Evolutionary conservation across 176 grass and related monocot genomes (phyloP), one percentile per base, ranked within the genome.

Genomic region (Musa itinerans): DNA sequence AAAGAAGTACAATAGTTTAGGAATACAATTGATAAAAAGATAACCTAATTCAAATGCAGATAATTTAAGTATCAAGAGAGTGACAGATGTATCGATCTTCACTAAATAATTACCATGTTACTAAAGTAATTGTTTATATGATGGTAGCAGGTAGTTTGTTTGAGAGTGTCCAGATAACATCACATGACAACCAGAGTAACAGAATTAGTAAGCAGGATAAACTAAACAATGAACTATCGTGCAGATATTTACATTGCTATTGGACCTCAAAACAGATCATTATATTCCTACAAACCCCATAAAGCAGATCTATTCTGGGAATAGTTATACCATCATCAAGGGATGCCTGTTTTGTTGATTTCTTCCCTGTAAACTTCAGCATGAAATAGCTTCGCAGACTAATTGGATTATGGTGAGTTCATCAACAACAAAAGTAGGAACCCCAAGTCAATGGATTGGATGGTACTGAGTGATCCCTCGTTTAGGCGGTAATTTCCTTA

Each of bases 391-490:
- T 43, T 43, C 34, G 0, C 34, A 43, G 20, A 25, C 8, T 12
- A 27, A 24, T 25, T 25, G 63, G 3, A 24, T 65, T 13, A 22
- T 65, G 22, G 5, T 65, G 21, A 0, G 23, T 11, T 29, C 10
- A 65, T 65, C 25, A 22, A 65, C 20, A 13, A 11, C 20, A 65
- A n/a, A 65, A 65, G 23, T 65, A 25, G 11, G 63, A 65, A 23
- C 11, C 20, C 6, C 10, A 8, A 23, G 7, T 8, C n/a, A 27
- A 22, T 97, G 87, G 78, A 96, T 96, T 16, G 92, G 92, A 71
- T 96, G 92, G 63, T 96, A 96, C 10, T 92, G 89, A 68, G 87
- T 90, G 65, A 96, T 92, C 24, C 92, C 87, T 9, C 89, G 89
- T 50, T 88, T 96, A 52, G 92, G 92, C 29, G 92, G 92, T 79